Evolutionary conservation across 345 rosid species (phyloP), one percentile per base, ranked within the genome.

Genomic region (Hypericum androsaemum): DNA sequence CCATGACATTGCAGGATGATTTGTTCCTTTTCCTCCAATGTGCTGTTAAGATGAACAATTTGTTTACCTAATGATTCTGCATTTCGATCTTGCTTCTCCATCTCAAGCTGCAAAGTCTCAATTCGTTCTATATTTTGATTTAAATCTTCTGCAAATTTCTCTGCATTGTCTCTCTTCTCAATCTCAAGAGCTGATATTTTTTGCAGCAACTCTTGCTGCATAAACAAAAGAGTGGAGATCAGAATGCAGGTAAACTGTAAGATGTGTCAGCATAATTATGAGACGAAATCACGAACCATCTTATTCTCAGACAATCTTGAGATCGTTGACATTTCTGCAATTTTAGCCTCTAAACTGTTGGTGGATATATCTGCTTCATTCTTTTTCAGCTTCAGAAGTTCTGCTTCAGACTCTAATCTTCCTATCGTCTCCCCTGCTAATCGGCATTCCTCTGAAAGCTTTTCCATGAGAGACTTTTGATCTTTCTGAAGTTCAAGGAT

Each of bases 11-110:
- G 79, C 70, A 72, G 62, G 63, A 88, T 56, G 62, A 73, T 69
- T 67, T 63, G 75, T 45, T 83, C 89, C 69, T 85, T 92, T 67
- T 78, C 95, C 69, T 77, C 74, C 56, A 85, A 61, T 43, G 50
- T 57, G 54, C 47, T 66, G 42, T 68, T 75, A 58, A 88, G 83
- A 60, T 81, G 72, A 38, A 46, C 53, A 60, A 88, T 71, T 56
- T 82, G 78, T 74, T 75, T 74, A 47, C 73, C 72, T 72, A 85
- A 50, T 57, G 78, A 73, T 52, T 77, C 77, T 37, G 62, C 66
- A 45, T 50, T 73, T 67, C 72, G 67, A 66, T 64, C 74, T 49
- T 61, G 47, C 61, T 80, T 67, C 73, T 75, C 69, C 38, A 40
- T 61, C 71, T 80, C 81, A 37, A 71, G 68, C 65, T 72, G 67